These are phyloP conservation scores for Aspergillus avenaceus DNA, from an alignment of 495 filamentous ascomycete species.

Conservation along the genomic window DNA sequence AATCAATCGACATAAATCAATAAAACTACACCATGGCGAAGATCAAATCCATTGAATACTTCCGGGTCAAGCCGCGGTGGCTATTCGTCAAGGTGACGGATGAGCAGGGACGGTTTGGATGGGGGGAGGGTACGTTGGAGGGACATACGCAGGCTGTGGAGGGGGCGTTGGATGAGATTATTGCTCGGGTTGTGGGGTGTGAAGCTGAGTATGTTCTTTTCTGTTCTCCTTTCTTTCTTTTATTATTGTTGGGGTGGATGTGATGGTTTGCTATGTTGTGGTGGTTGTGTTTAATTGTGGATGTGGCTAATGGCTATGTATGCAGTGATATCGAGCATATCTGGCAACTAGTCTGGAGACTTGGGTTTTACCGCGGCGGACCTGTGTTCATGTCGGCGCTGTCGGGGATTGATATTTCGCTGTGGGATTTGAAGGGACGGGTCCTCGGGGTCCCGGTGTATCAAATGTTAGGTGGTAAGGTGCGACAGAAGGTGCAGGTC, in stretches of 20 bases:
- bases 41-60: constrained; percentile 72
- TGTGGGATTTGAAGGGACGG: constrained; percentile 73
- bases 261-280: too few relatives aligned
- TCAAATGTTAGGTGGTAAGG: constrained; percentile 71
- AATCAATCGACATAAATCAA: too few relatives aligned
- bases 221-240: not conserved
- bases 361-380: constrained; percentile 78
- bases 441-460: constrained; percentile 65
- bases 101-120: constrained; percentile 60
- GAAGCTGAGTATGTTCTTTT: constrained; percentile 63
- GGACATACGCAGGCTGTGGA: constrained; percentile 78
- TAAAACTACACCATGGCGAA: constrained; percentile 60
- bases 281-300: not conserved
- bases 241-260: too few relatives aligned
- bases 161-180: constrained; percentile 68
- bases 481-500: constrained; percentile 68
- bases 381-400: constrained; percentile 81
- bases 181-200: constrained; percentile 58
- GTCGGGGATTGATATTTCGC: constrained; percentile 74
- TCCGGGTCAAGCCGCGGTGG: constrained; percentile 75
- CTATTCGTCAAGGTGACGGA: constrained; percentile 78
- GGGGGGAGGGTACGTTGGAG: constrained; percentile 78
- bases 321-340: constrained; percentile 75
- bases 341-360: constrained; percentile 70
- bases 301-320: not conserved